These are phyloP conservation scores for Talaromyces trachyspermus DNA, from an alignment of 495 filamentous ascomycete genomes.

Conservation along the genomic window DNA sequence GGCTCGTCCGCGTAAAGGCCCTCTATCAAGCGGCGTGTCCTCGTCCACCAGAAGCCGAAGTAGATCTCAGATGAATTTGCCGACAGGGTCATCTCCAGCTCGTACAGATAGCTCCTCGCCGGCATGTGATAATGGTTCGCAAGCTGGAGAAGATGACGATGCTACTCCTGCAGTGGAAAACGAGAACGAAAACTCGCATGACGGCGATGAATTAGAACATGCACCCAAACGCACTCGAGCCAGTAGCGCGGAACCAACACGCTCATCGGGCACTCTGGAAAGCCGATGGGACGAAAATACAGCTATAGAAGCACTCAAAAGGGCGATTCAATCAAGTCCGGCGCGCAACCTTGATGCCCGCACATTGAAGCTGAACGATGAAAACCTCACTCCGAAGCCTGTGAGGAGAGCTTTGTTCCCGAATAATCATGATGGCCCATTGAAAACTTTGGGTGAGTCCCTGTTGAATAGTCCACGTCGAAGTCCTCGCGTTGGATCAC, in stretches of 20 bases:
- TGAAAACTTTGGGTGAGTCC: conserved; percentile 53
- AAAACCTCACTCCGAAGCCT: conserved; percentile 52
- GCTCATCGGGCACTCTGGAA: conserved; percentile 21
- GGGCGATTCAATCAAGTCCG: conserved; percentile 67
- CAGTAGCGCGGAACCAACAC: conserved; percentile 34
- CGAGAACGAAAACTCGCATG: conserved; percentile 17
- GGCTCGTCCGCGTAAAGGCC: conserved; percentile 28
- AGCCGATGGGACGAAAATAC: conserved; percentile 42
- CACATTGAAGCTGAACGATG: conserved; percentile 29
- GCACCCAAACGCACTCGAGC: conserved; percentile 32
- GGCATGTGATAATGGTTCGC: conserved; percentile 17
- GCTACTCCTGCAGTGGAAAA: conserved; percentile 28
- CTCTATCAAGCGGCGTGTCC: conserved; percentile 20
- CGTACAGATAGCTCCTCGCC: conserved; percentile 37
- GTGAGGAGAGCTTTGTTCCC: conserved; percentile 78
- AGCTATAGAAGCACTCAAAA: conserved; percentile 49
- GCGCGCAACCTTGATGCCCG: conserved; percentile 56
- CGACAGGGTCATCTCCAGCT: conserved; percentile 34
- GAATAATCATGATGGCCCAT: conserved; percentile 48
- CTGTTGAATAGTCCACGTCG: conserved; percentile 49
- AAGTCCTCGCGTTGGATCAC: conserved; percentile 31
- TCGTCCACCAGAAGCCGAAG: conserved; percentile 26
- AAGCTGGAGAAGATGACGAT: conserved; percentile 30
- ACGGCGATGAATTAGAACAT: conserved; percentile 20
- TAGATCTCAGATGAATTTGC: conserved; percentile 20